Evolutionary conservation across 2,329 filamentous ascomycete genomes (phyloP).

Genomic region (Dothideomycetidae sp.): DNA sequence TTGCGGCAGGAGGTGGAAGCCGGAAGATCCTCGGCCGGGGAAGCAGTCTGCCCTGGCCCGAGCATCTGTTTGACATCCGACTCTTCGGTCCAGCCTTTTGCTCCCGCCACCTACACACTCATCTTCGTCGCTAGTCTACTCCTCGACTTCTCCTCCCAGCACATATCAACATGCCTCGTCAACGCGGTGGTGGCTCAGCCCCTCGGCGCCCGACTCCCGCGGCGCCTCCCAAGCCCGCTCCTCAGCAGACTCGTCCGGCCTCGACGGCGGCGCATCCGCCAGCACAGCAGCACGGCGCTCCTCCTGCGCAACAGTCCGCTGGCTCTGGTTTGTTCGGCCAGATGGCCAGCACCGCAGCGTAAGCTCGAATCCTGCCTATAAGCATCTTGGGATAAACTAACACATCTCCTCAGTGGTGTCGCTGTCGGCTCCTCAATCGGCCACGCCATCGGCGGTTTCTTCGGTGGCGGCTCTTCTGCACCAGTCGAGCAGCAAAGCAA

Average conservation of each 20-base stretch:
- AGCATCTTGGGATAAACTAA: constrained; percentile 3
- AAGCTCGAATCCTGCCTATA: constrained; percentile 35
- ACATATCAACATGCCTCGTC: constrained; percentile 32
- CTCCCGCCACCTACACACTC: too few species aligned
- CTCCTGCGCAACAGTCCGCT: constrained; percentile 35
- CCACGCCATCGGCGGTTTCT: constrained; percentile 82
- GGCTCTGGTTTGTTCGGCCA: constrained; percentile 84
- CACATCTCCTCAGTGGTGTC: constrained; percentile 56
- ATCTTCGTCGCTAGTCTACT: too few species aligned
- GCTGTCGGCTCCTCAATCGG: constrained; percentile 91
- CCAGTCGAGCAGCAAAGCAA: constrained; percentile 35
- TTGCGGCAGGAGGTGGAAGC: too few species aligned
- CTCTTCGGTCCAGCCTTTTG: too few species aligned
- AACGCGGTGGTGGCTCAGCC: constrained; percentile 31
- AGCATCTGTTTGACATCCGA: too few species aligned
- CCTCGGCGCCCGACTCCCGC: constrained; percentile 32
- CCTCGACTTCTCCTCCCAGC: too few species aligned
- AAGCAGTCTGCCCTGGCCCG: too few species aligned
- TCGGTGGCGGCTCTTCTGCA: constrained; percentile 54
- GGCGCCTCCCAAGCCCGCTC: constrained; percentile 46
- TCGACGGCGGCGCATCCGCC: constrained; percentile 35
- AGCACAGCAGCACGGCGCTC: constrained; percentile 35
- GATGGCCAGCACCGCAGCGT: constrained; percentile 97
- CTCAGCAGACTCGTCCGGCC: constrained; percentile 41
- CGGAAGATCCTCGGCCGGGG: too few species aligned